Evolutionary conservation across 1,284 basidiomycete genomes (phyloP), one percentile per base, ranked within the genome.

Genomic region (Amylostereum areolatum): DNA sequence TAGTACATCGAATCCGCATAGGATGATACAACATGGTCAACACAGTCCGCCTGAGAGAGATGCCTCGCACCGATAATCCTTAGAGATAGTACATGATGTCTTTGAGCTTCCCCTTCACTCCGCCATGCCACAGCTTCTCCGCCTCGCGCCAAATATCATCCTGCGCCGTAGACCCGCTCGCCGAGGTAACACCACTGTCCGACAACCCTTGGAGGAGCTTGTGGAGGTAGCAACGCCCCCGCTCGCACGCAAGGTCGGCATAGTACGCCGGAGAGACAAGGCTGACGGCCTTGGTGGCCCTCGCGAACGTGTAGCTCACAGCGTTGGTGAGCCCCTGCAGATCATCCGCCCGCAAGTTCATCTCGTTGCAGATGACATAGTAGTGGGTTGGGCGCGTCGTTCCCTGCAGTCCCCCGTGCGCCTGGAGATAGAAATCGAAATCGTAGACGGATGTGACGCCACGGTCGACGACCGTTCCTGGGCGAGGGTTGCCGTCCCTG

Each of bases 281-380:
- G 57, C 83, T 85, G 47, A 90, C 86, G 0, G 85, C 86, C 64
- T 88, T 88, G 10, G 88, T 89, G 25, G 87, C 87, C 10, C 88
- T 81, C 12, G 81, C 81, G 59, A 85, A 90, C 73, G 85, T 77
- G 64, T 87, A 89, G 62, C 81, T 81, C 58, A 88, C 69, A 28
- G 78, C 66, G 63, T 87, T 69, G 3, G 74, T 77, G 48, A 77
- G 60, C 5, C 63, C 62, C 55, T 90, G 86, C 3, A 92, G 68
- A 46, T 74, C 71, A 61, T 91, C 85, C 1, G 84, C 77, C 2
- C 66, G 72, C 66, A 91, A 80, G 3, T 70, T 71, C 48, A 83
- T 85, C 57, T 88, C 81, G 61, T 89, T 81, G 57, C 87, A 79
- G 8, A 90, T 77, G 50, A 88, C 83, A 55, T 78, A 84, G 66